Evolutionary conservation across 1,284 basidiomycete species (phyloP), one percentile per base, ranked within the genome.

Genomic region (Tilletia setariae): DNA sequence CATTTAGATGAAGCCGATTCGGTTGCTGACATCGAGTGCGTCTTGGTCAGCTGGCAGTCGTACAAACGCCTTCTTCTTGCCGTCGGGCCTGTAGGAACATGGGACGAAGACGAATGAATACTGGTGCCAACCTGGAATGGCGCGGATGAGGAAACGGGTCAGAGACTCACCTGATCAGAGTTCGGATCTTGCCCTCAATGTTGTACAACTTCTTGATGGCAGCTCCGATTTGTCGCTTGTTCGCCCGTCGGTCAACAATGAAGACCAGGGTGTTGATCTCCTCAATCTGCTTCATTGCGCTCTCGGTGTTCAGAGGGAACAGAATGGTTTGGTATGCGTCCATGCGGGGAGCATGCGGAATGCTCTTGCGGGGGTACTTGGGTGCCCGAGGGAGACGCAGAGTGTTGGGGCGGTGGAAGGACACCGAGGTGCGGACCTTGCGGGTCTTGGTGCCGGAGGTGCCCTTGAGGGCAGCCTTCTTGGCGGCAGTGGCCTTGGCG

Each of bases 161-260:
- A 19, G 13, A 43, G 35, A 85, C 89, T 74, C 70, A 93, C 91
- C 94, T 91, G 85, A 98, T 98, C 82, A 98, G 89, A 64, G 96
- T 98, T 89, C 97, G 98, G 84, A 98, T 88, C 87, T 95, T 95
- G 65, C 90, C 90, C 85, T 95, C 90, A 68, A 98, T 94, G 81
- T 97, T 94, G 86, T 98, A 98, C 79, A 98, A 85, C 89, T 97
- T 96, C 90, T 98, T 97, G 78, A 98, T 92, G 9, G 95, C 95
- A 78, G 94, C 93, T 89, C 94, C 95, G 86, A 98, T 98, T 76
- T 80, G 78, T 70, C 93, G 89, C 90, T 98, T 98, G 90, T 98
- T 98, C 89, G 86, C 87, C 83, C 89, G 90, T 84, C 97, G 84
- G 85, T 98, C 94, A 67, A 96, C 93, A 76, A 98, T 91, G 87